Conservation (phyloP, 441 rosid species). For the Erysimum pusillum region DNA sequence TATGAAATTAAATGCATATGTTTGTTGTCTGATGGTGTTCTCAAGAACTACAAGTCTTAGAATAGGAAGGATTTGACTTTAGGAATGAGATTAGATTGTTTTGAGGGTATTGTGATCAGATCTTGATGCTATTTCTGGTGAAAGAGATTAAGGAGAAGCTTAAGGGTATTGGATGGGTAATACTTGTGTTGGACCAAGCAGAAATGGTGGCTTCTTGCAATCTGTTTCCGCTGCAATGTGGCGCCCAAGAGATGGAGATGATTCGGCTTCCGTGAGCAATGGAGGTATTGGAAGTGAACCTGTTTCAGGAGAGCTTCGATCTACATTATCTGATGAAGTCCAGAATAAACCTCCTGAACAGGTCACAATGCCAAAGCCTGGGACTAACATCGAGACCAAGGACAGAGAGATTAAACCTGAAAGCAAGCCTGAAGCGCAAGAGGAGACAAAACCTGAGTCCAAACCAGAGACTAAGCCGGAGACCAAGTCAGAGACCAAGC, state of each 20-base stretch:
- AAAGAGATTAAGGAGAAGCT: conserved; percentile 13
- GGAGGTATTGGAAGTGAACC: conserved; percentile 46
- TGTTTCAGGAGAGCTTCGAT: conserved; percentile 42
- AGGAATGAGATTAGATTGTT: conserved; percentile 45
- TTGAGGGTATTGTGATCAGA: conserved; percentile 41
- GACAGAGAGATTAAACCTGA: conserved; percentile 43
- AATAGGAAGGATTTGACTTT: conserved; percentile 38
- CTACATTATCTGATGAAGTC: conserved; percentile 62
- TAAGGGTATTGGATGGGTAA: conserved; percentile 60
- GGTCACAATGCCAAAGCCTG: conserved; percentile 56
- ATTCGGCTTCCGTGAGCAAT: conserved; percentile 51
- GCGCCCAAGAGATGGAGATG: conserved; percentile 49
- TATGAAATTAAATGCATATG: background rate
- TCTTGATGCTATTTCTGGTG: conserved; percentile 48
- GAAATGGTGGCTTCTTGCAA: conserved; percentile 64
- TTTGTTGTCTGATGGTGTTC: conserved; percentile 9
- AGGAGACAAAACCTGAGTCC: conserved; percentile 44
- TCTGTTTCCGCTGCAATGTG: conserved; percentile 76
- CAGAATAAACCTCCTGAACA: conserved; percentile 75
- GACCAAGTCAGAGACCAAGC: conserved; percentile 54
- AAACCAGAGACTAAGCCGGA: conserved; percentile 29
- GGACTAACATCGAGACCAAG: conserved; percentile 46
- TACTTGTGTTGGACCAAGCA: conserved; percentile 73
- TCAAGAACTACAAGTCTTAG: conserved; percentile 9
- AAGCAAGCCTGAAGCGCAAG: conserved; percentile 25